phyloP scores from a whole-genome alignment of 441 rosid genomes.

The Isatis lusitanica region DNA sequence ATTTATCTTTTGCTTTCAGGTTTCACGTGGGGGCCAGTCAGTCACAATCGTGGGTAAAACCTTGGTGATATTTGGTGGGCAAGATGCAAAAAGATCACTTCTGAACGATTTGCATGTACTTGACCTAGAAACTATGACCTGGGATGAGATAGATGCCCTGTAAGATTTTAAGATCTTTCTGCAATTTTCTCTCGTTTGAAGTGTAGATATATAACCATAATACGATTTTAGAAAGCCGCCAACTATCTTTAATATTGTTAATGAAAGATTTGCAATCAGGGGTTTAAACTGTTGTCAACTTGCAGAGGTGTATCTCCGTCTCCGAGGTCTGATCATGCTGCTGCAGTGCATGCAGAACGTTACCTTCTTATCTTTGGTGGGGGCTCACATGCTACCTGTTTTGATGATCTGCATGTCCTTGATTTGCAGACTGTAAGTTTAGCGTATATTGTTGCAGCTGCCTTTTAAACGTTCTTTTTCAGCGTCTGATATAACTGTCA shows the following conservation, averaged over 20 bases:
- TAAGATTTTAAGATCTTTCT: conserved; percentile 47
- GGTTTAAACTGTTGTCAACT: conserved; percentile 27
- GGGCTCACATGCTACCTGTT: conserved; percentile 95
- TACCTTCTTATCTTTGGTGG: conserved; percentile 98
- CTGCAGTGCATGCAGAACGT: conserved; percentile 95
- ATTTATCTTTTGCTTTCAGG: conserved; percentile 51
- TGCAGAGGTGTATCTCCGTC: conserved; percentile 92
- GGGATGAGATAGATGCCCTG: conserved; percentile 97
- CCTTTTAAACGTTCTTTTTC: conserved; percentile 8
- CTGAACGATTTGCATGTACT: conserved; percentile 93
- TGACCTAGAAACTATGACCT: conserved; percentile 96
- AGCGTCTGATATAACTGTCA: conserved; percentile 25
- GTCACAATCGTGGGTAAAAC: conserved; percentile 84
- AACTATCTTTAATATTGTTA: not conserved
- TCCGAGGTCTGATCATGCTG: conserved; percentile 97
- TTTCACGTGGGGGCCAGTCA: conserved; percentile 96
- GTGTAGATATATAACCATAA: not conserved
- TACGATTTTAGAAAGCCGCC: conserved; percentile 2
- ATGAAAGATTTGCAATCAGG: conserved; percentile 17
- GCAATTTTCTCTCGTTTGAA: not conserved
- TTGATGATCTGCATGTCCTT: conserved; percentile 93
- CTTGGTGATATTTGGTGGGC: conserved; percentile 95
- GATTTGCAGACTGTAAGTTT: conserved; percentile 89
- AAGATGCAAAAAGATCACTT: conserved; percentile 88
- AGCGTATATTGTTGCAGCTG: conserved; percentile 22